A percentile compares a stretch with the other conserved stretches of the same genome.
These are phyloP conservation scores for Ganoderma sp. DNA, from an alignment of 1,284 basidiomycete species.

Conservation along the genomic window DNA sequence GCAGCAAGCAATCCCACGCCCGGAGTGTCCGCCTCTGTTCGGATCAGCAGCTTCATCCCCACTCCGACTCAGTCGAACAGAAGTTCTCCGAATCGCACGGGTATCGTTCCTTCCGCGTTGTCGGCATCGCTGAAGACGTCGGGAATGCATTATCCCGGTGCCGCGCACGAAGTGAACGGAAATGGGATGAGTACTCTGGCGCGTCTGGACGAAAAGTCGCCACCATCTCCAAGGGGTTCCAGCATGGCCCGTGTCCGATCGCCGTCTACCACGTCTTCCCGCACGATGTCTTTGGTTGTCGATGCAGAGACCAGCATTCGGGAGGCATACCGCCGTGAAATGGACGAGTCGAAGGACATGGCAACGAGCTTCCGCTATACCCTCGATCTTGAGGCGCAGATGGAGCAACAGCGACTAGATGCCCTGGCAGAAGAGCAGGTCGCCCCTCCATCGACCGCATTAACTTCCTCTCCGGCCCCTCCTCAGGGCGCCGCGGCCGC, in stretches of 20 bases:
- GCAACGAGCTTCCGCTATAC: conserved; percentile 73
- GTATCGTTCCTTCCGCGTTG: conserved; percentile 60
- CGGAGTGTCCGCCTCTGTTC: conserved; percentile 44
- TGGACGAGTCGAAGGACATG: conserved; percentile 65
- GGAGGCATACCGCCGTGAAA: conserved; percentile 60
- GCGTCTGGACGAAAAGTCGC: conserved; percentile 8
- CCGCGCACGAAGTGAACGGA: conserved; percentile 29
- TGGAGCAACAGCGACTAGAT: conserved; percentile 38
- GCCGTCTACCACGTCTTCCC: conserved; percentile 38
- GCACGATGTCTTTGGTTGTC: conserved; percentile 33
- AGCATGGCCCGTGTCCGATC: conserved; percentile 33
- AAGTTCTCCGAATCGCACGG: conserved; percentile 44
- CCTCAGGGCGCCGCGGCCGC: conserved; percentile 12
- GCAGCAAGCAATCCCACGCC: conserved; percentile 21
- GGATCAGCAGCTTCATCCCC: conserved; percentile 64
- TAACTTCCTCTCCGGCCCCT: conserved; percentile 17
- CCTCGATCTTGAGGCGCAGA: conserved; percentile 64
- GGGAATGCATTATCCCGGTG: conserved; percentile 60
- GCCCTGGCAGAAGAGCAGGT: conserved; percentile 22
- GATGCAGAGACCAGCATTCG: conserved; percentile 40
- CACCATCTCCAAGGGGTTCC: conserved; percentile 29
- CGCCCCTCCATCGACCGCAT: conserved; percentile 16
- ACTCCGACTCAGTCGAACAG: conserved; percentile 46
- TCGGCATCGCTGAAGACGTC: conserved; percentile 72
- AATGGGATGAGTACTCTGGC: conserved; percentile 9